Evolutionary conservation across 192 early-diverging fungal genomes (phyloP).

Genomic region (Rhizoclosmatium globosum): DNA sequence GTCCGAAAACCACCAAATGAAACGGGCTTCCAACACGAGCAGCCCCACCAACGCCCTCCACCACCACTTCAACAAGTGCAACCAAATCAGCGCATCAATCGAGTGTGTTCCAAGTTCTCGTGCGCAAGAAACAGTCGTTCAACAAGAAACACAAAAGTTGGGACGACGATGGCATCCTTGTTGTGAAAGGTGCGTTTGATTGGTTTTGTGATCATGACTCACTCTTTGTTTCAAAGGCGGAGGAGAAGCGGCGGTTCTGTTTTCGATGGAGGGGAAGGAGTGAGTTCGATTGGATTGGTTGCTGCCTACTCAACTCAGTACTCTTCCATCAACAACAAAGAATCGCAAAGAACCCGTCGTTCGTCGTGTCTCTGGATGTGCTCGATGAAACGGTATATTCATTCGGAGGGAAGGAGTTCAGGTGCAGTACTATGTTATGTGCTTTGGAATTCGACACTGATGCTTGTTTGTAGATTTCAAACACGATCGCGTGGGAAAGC

Average conservation of each 20-base stretch:
- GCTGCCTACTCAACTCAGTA: too few species aligned
- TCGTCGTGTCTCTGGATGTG: neutral
- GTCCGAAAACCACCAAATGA: too few species aligned
- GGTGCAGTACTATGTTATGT: neutral
- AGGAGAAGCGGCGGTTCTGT: neutral
- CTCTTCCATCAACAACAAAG: too few species aligned
- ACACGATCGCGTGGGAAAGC: constrained; percentile 6
- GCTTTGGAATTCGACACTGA: neutral
- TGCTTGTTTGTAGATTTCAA: constrained; percentile 2
- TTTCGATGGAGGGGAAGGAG: constrained; percentile 6
- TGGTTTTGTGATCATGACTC: too few species aligned
- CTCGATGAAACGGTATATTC: constrained; percentile 21
- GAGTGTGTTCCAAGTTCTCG: neutral
- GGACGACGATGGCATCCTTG: constrained; percentile 23
- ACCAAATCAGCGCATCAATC: neutral
- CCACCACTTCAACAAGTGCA: neutral
- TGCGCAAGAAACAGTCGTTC: constrained; percentile 21
- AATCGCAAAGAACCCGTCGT: neutral
- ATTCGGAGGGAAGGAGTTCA: constrained; percentile 24
- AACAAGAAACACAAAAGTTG: constrained; percentile 30
- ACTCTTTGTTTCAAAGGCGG: too few species aligned
- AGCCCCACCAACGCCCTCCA: neutral
- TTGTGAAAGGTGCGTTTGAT: too few species aligned
- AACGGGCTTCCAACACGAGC: too few species aligned
- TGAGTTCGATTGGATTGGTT: too few species aligned